Percentiles rank a stretch among this genome's conserved stretches.
phyloP scores from a whole-genome alignment of 441 rosid genomes.

The Adansonia madagascariensis region DNA sequence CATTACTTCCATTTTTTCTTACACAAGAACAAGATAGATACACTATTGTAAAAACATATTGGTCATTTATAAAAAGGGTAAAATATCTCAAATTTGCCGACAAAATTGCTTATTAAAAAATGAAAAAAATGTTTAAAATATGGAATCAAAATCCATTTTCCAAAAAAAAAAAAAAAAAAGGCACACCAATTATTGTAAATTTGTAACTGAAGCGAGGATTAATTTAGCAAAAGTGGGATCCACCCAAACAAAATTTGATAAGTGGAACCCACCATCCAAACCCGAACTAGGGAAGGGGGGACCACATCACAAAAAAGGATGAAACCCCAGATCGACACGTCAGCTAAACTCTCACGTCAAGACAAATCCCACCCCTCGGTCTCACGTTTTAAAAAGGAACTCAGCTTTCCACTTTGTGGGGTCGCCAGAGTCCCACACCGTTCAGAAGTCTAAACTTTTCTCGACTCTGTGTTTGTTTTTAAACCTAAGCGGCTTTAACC shows the following conservation, averaged over 20 bases:
- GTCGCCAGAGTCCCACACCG: slow-evolving; percentile 13
- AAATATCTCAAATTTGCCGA: background rate
- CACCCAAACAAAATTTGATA: background rate
- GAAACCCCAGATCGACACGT: slow-evolving; percentile 19
- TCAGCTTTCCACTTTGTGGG: background rate
- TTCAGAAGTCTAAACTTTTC: slow-evolving; percentile 3
- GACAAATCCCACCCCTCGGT: slow-evolving; percentile 9
- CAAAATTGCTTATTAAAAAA: background rate
- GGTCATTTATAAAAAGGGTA: background rate
- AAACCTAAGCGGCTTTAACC: background rate
- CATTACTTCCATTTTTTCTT: background rate
- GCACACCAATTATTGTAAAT: background rate
- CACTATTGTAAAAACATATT: background rate
- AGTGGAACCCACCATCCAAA: background rate
- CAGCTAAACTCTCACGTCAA: background rate
- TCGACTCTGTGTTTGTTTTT: background rate
- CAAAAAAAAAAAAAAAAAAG: background rate
- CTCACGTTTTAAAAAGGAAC: background rate
- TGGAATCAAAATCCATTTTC: background rate
- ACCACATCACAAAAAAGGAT: background rate
- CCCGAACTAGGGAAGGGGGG: background rate
- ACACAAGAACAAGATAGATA: background rate
- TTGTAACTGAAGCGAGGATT: background rate
- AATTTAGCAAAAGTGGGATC: background rate
- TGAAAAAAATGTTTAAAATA: background rate